Conservation (phyloP, 768 basidiomycete species). For the Tricholoma bakamatsutake region DNA sequence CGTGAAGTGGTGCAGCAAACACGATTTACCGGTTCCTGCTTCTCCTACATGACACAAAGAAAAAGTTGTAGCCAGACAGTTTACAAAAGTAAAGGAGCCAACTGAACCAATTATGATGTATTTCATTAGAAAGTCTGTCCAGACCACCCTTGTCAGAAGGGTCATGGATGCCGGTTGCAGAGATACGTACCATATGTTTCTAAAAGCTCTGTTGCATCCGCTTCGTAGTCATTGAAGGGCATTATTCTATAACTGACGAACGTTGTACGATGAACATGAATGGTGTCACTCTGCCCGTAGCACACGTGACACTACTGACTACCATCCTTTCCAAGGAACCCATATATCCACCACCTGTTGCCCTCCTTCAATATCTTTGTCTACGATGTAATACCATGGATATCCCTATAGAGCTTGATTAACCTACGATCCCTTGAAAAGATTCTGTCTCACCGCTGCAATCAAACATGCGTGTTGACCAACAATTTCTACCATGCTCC, state of each 20-base stretch:
- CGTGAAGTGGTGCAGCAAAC: conserved; percentile 92
- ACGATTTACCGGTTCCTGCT: conserved; percentile 96
- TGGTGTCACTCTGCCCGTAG: no score
- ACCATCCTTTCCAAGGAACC: conserved; percentile 94
- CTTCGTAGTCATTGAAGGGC: conserved; percentile 62
- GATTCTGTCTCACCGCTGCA: conserved; percentile 41
- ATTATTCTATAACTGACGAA: conserved; percentile 38
- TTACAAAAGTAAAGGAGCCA: conserved; percentile 4
- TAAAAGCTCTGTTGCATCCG: conserved; percentile 85
- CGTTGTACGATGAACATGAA: no score
- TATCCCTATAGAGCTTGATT: conserved; percentile 35
- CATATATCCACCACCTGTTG: conserved; percentile 70
- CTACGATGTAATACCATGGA: conserved; percentile 82
- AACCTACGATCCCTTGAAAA: background rate
- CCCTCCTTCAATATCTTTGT: conserved; percentile 46
- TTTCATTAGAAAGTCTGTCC: conserved; percentile 94
- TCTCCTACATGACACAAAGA: conserved; percentile 53
- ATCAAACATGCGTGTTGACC: conserved; percentile 87
- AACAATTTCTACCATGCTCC: conserved; percentile 62
- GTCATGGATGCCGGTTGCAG: conserved; percentile 1
- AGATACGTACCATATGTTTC: conserved; percentile 80
- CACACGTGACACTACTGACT: conserved; percentile 9
- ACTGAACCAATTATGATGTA: conserved; percentile 88
- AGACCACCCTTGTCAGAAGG: conserved; percentile 14
- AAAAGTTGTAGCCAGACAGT: conserved; percentile 5